Conservation (phyloP, 1,284 basidiomycete genomes). For the Fistulinella cinereoalba region DNA sequence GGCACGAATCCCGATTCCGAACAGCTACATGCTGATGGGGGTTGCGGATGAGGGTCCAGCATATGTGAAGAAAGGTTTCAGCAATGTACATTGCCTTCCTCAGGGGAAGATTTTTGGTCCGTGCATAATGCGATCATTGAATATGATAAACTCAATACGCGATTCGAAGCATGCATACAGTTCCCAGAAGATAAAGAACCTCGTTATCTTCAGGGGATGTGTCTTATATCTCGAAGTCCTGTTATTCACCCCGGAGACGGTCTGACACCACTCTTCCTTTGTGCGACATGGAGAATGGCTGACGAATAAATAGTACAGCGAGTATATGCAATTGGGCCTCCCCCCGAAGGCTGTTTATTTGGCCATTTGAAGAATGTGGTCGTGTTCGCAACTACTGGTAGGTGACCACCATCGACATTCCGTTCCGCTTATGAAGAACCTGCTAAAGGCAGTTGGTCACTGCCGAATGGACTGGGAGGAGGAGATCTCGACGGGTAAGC, state of each 20-base stretch:
- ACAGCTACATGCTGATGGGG: constrained; percentile 67
- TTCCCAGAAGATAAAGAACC: constrained; percentile 44
- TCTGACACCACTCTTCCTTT: constrained; percentile 27
- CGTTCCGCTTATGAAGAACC: neutral
- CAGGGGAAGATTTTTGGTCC: constrained; percentile 63
- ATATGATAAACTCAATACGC: constrained; percentile 13
- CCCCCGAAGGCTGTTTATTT: constrained; percentile 62
- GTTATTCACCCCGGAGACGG: constrained; percentile 72
- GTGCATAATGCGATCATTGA: constrained; percentile 7
- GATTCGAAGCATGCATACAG: constrained; percentile 57
- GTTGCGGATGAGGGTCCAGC: constrained; percentile 75
- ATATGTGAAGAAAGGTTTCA: constrained; percentile 46
- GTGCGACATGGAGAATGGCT: neutral
- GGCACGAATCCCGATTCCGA: constrained; percentile 67
- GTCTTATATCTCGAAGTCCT: constrained; percentile 65
- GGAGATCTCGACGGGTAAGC: constrained; percentile 73
- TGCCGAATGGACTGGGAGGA: constrained; percentile 67
- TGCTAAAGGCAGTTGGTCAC: constrained; percentile 52
- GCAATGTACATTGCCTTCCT: constrained; percentile 52
- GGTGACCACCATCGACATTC: constrained; percentile 22
- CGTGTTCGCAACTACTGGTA: constrained; percentile 67
- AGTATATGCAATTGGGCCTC: constrained; percentile 68
- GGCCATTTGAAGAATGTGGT: constrained; percentile 65
- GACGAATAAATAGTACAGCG: constrained; percentile 51
- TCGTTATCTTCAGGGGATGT: constrained; percentile 51